A percentile compares a stretch with the other conserved stretches of the same genome.
Conservation (phyloP, 2,329 filamentous ascomycete genomes). For the Cryphonectria parasitica region DNA sequence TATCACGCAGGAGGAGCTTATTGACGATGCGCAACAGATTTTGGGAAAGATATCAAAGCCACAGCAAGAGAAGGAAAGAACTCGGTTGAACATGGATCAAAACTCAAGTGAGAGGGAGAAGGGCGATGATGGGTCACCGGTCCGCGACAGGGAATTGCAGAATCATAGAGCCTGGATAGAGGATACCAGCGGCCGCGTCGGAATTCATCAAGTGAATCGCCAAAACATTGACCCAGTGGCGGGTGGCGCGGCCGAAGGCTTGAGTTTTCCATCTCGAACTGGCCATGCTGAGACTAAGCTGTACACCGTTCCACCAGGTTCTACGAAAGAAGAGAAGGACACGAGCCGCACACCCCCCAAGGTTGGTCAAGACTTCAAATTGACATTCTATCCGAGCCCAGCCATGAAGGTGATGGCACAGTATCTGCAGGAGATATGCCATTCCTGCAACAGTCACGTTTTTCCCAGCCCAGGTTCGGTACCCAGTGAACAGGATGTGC, state of each 20-base stretch:
- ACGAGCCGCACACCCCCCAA: not conserved
- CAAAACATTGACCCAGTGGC: not conserved
- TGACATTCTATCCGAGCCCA: constrained; percentile 26
- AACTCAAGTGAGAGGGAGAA: not conserved
- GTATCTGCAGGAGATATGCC: constrained; percentile 20
- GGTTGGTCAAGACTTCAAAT: constrained; percentile 21
- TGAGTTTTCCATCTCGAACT: not conserved
- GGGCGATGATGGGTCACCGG: not conserved
- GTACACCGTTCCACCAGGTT: too few relatives aligned
- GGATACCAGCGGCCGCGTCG: not conserved
- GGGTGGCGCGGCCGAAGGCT: not conserved
- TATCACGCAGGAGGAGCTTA: constrained; percentile 12
- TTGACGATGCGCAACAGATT: constrained; percentile 9
- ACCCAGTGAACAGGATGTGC: constrained; percentile 16
- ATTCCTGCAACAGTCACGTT: constrained; percentile 7
- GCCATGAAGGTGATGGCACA: constrained; percentile 22
- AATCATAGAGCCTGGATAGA: not conserved
- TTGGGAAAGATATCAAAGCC: not conserved
- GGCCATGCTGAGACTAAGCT: not conserved
- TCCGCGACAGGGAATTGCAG: too few relatives aligned
- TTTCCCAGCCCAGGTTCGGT: constrained; percentile 9
- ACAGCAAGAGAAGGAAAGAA: constrained; percentile 9
- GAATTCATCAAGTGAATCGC: not conserved
- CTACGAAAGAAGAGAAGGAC: not conserved
- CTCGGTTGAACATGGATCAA: not conserved